A percentile compares a stretch with the other conserved stretches of the same genome.
Evolutionary conservation across 805 yeast species (phyloP).

Genomic region (Schizosaccharomyces octosporus): DNA sequence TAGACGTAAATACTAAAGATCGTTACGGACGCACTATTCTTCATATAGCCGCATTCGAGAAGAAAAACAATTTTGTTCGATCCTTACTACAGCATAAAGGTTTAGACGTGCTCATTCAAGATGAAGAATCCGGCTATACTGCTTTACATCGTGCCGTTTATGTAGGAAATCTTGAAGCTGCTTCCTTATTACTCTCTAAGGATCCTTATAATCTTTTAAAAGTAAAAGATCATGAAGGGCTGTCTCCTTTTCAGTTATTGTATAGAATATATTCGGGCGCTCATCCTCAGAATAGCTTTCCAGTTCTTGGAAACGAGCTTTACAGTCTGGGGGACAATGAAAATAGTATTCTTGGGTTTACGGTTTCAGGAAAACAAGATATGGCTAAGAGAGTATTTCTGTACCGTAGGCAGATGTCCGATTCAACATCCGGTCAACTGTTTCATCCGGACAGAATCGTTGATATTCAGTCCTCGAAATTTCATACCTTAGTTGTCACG

Average conservation of each 20-base stretch:
- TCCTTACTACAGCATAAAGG: slow-evolving; percentile 25
- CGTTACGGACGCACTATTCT: slow-evolving; percentile 19
- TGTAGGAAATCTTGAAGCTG: slow-evolving; percentile 31
- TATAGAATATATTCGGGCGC: neutral
- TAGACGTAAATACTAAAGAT: slow-evolving; percentile 6
- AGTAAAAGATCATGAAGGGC: slow-evolving; percentile 38
- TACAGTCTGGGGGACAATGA: slow-evolving; percentile 39
- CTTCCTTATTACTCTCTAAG: slow-evolving; percentile 16
- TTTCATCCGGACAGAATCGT: slow-evolving; percentile 22
- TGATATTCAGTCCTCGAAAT: slow-evolving; percentile 30
- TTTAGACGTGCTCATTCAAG: slow-evolving; percentile 24
- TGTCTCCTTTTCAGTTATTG: slow-evolving; percentile 20
- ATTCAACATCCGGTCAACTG: slow-evolving; percentile 7
- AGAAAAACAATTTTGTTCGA: slow-evolving; percentile 23
- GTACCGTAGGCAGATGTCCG: slow-evolving; percentile 5
- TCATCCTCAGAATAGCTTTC: slow-evolving; percentile 1
- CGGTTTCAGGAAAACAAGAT: slow-evolving; percentile 31
- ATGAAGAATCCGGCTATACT: slow-evolving; percentile 63
- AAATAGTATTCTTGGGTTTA: slow-evolving; percentile 40
- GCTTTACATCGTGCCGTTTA: slow-evolving; percentile 48
- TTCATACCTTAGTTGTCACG: slow-evolving; percentile 39
- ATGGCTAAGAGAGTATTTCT: slow-evolving; percentile 20
- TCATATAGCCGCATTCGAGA: slow-evolving; percentile 29
- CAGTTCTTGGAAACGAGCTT: slow-evolving; percentile 21
- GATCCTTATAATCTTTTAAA: neutral